Percentiles rank a stretch among this genome's conserved stretches.
Conservation (phyloP, 1,284 basidiomycete species). For the Ganoderma meredithae region DNA sequence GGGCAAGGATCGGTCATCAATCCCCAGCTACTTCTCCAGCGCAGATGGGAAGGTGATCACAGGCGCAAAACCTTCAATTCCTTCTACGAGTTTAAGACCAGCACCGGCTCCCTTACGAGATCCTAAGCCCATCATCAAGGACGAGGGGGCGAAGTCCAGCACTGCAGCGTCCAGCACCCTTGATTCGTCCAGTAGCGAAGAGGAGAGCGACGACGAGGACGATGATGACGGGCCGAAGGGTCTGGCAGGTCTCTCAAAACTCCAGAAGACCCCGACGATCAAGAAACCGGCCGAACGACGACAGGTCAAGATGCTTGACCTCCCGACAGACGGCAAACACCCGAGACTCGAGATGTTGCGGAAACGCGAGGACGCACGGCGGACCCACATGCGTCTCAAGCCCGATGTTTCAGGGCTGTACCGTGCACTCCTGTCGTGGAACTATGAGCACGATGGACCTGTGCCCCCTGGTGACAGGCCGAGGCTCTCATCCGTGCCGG, state of each 20-base stretch:
- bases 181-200: conserved; percentile 44
- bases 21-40: conserved; percentile 44
- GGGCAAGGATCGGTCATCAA: conserved; percentile 28
- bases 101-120: neutral
- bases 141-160: conserved; percentile 22
- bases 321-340: conserved; percentile 52
- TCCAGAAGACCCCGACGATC: conserved; percentile 68
- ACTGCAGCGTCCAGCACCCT: conserved; percentile 23
- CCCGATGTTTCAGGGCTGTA: conserved; percentile 88
- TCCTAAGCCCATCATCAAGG: conserved; percentile 20
- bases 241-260: conserved; percentile 66
- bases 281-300: conserved; percentile 67
- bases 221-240: conserved; percentile 66
- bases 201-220: conserved; percentile 58
- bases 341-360: conserved; percentile 57
- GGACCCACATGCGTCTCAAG: conserved; percentile 75
- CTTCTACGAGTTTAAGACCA: conserved; percentile 19
- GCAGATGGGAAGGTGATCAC: conserved; percentile 44
- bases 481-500: conserved; percentile 59
- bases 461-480: conserved; percentile 57
- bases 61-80: neutral
- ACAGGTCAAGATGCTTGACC: conserved; percentile 75
- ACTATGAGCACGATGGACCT: conserved; percentile 75
- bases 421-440: conserved; percentile 86
- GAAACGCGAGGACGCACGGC: conserved; percentile 67